These are phyloP conservation scores for Debaryomyces castellii DNA, from an alignment of 805 yeast species.

Conservation along the genomic window DNA sequence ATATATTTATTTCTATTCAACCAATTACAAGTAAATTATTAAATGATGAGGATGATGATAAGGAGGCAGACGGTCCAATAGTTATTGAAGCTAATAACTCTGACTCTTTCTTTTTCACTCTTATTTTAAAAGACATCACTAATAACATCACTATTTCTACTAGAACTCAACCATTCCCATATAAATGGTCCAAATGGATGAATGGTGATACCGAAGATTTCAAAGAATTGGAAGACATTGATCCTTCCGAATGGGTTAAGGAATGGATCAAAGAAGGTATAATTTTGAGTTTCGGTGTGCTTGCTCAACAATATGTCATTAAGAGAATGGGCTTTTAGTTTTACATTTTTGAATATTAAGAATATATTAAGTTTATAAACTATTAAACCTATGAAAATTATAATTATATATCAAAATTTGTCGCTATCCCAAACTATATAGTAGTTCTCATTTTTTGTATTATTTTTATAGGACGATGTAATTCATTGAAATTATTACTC, in stretches of 20 bases:
- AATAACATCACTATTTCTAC: conserved; percentile 73
- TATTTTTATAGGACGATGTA: background rate
- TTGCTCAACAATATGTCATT: conserved; percentile 88
- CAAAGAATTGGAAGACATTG: conserved; percentile 27
- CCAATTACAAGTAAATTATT: conserved; percentile 49
- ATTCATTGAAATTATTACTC: conserved; percentile 1
- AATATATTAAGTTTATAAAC: background rate
- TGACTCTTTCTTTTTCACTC: conserved; percentile 69
- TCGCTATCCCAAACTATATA: background rate
- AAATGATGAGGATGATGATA: conserved; percentile 13
- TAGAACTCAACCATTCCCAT: conserved; percentile 87
- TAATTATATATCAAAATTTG: background rate
- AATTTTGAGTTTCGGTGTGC: conserved; percentile 74
- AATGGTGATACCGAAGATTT: conserved; percentile 39
- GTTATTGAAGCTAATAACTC: conserved; percentile 47
- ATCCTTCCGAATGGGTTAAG: conserved; percentile 44
- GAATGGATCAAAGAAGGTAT: conserved; percentile 59
- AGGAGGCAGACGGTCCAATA: conserved; percentile 22
- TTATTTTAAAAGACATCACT: conserved; percentile 74
- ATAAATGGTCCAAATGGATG: conserved; percentile 94
- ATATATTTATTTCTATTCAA: conserved; percentile 68
- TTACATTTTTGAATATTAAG: background rate
- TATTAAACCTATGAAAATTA: background rate
- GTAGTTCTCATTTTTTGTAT: background rate
- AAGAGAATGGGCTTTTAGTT: conserved; percentile 75